Evolutionary conservation across 371 early-diverging fungal genomes (phyloP).

Genomic region (Rhizopus microsporus): DNA sequence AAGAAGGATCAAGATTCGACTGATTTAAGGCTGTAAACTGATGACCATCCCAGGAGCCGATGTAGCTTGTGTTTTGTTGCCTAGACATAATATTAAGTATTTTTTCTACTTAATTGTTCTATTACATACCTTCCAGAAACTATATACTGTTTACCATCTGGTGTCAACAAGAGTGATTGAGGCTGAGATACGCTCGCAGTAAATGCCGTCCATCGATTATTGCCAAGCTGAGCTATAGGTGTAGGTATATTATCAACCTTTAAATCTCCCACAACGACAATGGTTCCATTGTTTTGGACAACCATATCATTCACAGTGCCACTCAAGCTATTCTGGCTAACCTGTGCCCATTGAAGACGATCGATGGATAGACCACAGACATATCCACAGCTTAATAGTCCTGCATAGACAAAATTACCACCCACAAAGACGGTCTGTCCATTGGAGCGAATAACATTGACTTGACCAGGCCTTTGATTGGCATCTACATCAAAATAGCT

Average conservation of each 20-base stretch:
- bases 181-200: not conserved
- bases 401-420: constrained; percentile 52
- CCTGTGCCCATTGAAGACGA: constrained; percentile 38
- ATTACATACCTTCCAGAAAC: constrained; percentile 7
- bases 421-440: constrained; percentile 49
- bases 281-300: constrained; percentile 1
- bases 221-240: constrained; percentile 10
- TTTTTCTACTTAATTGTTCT: no score
- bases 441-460: constrained; percentile 45
- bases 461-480: constrained; percentile 27
- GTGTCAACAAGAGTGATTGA: not conserved
- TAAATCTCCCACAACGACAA: constrained; percentile 43
- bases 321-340: constrained; percentile 17
- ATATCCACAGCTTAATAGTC: constrained; percentile 32
- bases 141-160: not conserved
- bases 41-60: constrained; percentile 16
- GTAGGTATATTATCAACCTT: not conserved
- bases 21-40: not conserved
- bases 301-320: constrained; percentile 16
- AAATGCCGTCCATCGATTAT: constrained; percentile 2
- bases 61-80: not conserved
- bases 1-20: constrained; percentile 1
- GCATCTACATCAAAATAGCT: constrained; percentile 11
- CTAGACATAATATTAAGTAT: not conserved
- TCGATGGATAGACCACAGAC: constrained; percentile 42